Conservation (phyloP, 2,329 filamentous ascomycete genomes). For the Fusarium guadeloupense region DNA sequence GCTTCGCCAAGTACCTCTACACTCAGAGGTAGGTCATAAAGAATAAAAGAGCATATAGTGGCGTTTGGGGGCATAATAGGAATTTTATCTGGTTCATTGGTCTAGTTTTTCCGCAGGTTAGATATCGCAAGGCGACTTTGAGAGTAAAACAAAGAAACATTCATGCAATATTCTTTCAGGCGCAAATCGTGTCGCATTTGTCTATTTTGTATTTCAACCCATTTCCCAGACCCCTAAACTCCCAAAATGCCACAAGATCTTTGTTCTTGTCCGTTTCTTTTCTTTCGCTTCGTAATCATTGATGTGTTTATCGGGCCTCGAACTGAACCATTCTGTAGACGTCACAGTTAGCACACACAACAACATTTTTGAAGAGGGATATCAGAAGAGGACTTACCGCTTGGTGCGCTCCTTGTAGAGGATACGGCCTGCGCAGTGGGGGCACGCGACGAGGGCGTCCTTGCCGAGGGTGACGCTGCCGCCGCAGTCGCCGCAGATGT, state of each 20-base stretch:
- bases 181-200: slow-evolving; percentile 24
- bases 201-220: slow-evolving; percentile 26
- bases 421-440: slow-evolving; percentile 86
- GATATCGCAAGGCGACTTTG: slow-evolving; percentile 37
- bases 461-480: slow-evolving; percentile 52
- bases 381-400: slow-evolving; percentile 68
- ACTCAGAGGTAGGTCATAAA: slow-evolving; percentile 50
- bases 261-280: slow-evolving; percentile 13
- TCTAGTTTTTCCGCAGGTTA: slow-evolving; percentile 31
- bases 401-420: slow-evolving; percentile 98
- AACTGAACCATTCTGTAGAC: slow-evolving; percentile 91
- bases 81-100: slow-evolving; percentile 21
- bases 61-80: slow-evolving; percentile 36
- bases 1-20: slow-evolving; percentile 69
- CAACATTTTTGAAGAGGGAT: rapidly evolving
- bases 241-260: slow-evolving; percentile 34
- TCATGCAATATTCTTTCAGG: slow-evolving; percentile 14
- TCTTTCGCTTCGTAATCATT: slow-evolving; percentile 16
- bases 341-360: slow-evolving; percentile 2
- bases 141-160: slow-evolving; percentile 23
- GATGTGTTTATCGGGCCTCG: slow-evolving; percentile 75
- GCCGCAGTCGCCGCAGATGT: slow-evolving; percentile 57
- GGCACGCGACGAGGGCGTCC: slow-evolving; percentile 60
- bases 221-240: slow-evolving; percentile 40
- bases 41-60: slow-evolving; percentile 24